Base-by-base conservation (phyloP, 495 filamentous ascomycete genomes). In the Penicillium ucsense region DNA sequence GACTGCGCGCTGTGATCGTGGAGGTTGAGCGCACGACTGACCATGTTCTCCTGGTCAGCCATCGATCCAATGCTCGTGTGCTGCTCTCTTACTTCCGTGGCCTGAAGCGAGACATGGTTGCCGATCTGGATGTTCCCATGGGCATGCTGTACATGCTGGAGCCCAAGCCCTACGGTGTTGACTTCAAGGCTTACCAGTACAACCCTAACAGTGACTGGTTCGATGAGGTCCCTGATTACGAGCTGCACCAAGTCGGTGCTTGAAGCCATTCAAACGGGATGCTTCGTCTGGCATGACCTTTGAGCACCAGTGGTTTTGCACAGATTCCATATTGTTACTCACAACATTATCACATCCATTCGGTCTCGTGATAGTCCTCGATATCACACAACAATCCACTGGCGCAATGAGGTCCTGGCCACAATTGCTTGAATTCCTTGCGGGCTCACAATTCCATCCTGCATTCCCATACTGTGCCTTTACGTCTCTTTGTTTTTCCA, bases 21-120 rank as follows among this genome's bases (percentile, higher is more conserved):
- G 92, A 98, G 70, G 83, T 95, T 38, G 92, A 98, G 74, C 82
- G 92, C 38, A 97, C 91, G 73, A 95, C 86, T 6, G 92, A 98
- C 56, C 91, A 97, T 62, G 84, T 95, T 35, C 72, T 95, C 28
- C 78, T 98, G 49, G 84, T 95, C 50, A 86, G 84, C 10, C 92
- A 98, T 63, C 85, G 92, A 8, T 89, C 87, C 0, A 82, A 95
- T 20, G 89, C 87, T 39, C 81, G 92, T 28, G 91, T 98, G 4
- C 75, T 98, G 38, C 82, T 98, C 60, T 88, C 91, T 3, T 98
- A 98, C 65, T 98, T 98, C 71, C 86, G 86, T 66, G 90, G 92
- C 11, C 70, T 98, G 35, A 85, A 85, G 46, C 71, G 90, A 4
- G 85, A 95, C 41, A 83, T 94, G 59, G 90, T 98, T 47, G 89